These are phyloP conservation scores for Casuarina cunninghamiana DNA, from an alignment of 306 rosid genomes.

Conservation along the genomic window DNA sequence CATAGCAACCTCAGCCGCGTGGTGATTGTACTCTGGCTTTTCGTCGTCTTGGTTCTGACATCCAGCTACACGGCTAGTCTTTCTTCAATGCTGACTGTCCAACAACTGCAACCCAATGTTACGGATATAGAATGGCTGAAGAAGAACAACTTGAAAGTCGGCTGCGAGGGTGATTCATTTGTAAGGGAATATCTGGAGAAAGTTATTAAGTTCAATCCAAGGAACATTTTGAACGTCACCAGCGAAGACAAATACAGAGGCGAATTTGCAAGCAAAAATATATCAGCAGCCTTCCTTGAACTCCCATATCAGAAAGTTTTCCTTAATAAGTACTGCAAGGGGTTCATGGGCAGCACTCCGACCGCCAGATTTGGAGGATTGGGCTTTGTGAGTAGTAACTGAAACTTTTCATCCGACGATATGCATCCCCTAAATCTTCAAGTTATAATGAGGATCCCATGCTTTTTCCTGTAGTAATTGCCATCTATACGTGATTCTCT, in stretches of 20 bases:
- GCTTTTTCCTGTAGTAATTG: too few species aligned
- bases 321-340: conserved; percentile 47
- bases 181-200: conserved; percentile 26
- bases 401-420: not conserved
- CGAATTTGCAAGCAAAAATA: conserved; percentile 28
- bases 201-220: not conserved
- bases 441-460: too few species aligned
- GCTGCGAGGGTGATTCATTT: conserved; percentile 32
- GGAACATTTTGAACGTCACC: conserved; percentile 16
- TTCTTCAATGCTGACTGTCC: conserved; percentile 60
- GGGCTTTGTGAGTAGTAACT: conserved; percentile 58
- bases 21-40: conserved; percentile 51
- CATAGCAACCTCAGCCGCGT: conserved; percentile 47
- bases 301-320: conserved; percentile 58
- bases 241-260: conserved; percentile 24
- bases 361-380: conserved; percentile 57
- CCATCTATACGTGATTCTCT: too few species aligned
- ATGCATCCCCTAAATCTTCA: not conserved
- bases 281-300: conserved; percentile 60
- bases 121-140: conserved; percentile 45
- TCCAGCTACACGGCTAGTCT: conserved; percentile 77
- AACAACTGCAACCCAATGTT: conserved; percentile 26
- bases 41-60: conserved; percentile 51
- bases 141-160: conserved; percentile 30
- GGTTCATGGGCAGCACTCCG: conserved; percentile 31